Evolutionary conservation across 345 rosid species (phyloP).

Genomic region (Anastatica hierochuntica): DNA sequence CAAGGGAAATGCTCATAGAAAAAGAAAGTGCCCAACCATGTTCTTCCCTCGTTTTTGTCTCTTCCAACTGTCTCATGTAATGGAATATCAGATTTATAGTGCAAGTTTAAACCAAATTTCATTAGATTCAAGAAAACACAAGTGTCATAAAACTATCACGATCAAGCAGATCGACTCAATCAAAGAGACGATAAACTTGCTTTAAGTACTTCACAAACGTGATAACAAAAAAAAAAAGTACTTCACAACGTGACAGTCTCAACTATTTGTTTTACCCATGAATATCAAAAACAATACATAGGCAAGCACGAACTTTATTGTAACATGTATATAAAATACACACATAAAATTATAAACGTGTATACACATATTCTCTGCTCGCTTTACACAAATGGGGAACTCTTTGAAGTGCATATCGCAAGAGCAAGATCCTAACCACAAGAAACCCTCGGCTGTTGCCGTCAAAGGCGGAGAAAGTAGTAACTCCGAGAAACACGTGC

Average conservation of each 20-base stretch:
- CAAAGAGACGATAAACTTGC: no score
- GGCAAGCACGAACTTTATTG: conserved; percentile 31
- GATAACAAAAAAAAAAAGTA: no score
- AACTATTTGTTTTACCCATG: conserved; percentile 22
- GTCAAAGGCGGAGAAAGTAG: conserved; percentile 8
- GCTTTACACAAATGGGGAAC: conserved; percentile 17
- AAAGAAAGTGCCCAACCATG: no score
- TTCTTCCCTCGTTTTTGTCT: no score
- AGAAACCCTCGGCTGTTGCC: conserved; percentile 18
- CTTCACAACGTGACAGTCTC: conserved; percentile 33
- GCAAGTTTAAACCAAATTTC: no score
- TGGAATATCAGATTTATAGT: no score
- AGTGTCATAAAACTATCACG: no score
- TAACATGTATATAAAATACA: conserved; percentile 8
- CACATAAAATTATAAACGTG: conserved; percentile 11
- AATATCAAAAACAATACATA: conserved; percentile 3
- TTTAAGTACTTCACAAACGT: no score
- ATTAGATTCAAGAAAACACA: no score
- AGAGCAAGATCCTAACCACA: conserved; percentile 26
- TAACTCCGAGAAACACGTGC: conserved; percentile 15
- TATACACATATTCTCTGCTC: conserved; percentile 13
- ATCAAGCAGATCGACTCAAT: no score
- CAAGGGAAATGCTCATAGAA: no score
- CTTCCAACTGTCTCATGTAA: no score
- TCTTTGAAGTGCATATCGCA: conserved; percentile 29